Evolutionary conservation across 2,329 filamentous ascomycete genomes (phyloP).

Genomic region (Ilyonectria destructans): DNA sequence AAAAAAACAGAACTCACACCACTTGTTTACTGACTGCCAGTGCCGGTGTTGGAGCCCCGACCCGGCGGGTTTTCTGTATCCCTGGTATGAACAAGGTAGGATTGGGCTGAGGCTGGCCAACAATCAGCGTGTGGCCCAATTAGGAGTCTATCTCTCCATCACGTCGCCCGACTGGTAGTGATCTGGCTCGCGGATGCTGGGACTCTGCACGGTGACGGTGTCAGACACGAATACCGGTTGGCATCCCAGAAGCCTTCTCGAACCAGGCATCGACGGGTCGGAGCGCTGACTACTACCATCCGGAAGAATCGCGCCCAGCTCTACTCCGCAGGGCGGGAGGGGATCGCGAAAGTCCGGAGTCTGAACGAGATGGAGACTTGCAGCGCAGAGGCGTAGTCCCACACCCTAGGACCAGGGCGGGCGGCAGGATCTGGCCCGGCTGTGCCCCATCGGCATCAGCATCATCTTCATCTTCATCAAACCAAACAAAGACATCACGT

Average conservation of each 20-base stretch:
- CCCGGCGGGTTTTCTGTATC: neutral
- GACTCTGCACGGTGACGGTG: constrained; percentile 1
- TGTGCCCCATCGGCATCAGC: neutral
- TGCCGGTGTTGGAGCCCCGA: constrained; percentile 2
- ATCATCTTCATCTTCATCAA: neutral
- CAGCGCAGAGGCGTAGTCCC: neutral
- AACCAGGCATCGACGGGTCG: constrained; percentile 16
- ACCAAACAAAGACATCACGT: neutral
- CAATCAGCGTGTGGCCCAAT: constrained; percentile 3
- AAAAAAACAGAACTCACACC: constrained; percentile 23
- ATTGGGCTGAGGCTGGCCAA: constrained; percentile 24
- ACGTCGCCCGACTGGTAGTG: constrained; percentile 17
- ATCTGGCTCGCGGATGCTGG: neutral
- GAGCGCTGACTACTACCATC: neutral
- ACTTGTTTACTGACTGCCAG: constrained; percentile 14
- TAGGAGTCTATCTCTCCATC: constrained; percentile 18
- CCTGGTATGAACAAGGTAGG: constrained; percentile 1
- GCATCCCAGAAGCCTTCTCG: constrained; percentile 13
- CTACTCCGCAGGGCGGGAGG: neutral
- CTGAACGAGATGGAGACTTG: neutral
- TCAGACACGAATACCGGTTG: constrained; percentile 16
- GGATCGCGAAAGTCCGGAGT: neutral
- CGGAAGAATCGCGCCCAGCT: neutral
- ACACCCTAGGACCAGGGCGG: neutral
- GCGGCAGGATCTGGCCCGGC: neutral